Conservation (phyloP, 768 basidiomycete genomes). For the Galerina marginata region DNA sequence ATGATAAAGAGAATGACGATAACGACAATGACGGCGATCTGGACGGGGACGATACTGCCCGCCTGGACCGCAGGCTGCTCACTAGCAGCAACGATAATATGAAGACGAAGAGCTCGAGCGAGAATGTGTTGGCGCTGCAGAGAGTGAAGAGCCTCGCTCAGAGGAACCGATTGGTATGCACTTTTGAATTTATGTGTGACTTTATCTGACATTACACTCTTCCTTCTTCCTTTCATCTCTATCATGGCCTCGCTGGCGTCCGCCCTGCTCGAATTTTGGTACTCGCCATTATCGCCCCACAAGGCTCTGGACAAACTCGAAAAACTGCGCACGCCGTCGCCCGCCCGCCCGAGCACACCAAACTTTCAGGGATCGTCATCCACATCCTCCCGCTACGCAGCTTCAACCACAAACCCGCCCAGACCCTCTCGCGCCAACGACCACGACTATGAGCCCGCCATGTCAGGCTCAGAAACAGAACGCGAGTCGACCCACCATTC, state of each 20-base stretch:
- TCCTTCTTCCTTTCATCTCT: conserved; percentile 22
- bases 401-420: conserved; percentile 40
- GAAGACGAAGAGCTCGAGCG: conserved; percentile 41
- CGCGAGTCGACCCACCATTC: conserved; percentile 56
- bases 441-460: conserved; percentile 37
- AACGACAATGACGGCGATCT: conserved; percentile 46
- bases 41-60: conserved; percentile 70
- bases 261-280: conserved; percentile 34
- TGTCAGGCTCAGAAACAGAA: conserved; percentile 85
- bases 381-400: conserved; percentile 32
- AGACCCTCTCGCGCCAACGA: conserved; percentile 30
- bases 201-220: conserved; percentile 4
- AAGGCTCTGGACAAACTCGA: conserved; percentile 76
- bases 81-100: conserved; percentile 33
- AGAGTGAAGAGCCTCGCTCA: conserved; percentile 73
- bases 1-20: conserved; percentile 37
- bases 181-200: conserved; percentile 18
- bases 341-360: conserved; percentile 29
- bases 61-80: conserved; percentile 41
- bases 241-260: conserved; percentile 30
- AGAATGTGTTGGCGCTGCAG: conserved; percentile 65
- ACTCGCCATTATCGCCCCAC: conserved; percentile 28
- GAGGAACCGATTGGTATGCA: conserved; percentile 73
- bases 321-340: conserved; percentile 62
- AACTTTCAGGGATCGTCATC: conserved; percentile 43